Percentiles rank a stretch among this genome's conserved stretches.
Evolutionary conservation across 2,329 filamentous ascomycete species (phyloP).

Genomic region (Cladophialophora bantiana): DNA sequence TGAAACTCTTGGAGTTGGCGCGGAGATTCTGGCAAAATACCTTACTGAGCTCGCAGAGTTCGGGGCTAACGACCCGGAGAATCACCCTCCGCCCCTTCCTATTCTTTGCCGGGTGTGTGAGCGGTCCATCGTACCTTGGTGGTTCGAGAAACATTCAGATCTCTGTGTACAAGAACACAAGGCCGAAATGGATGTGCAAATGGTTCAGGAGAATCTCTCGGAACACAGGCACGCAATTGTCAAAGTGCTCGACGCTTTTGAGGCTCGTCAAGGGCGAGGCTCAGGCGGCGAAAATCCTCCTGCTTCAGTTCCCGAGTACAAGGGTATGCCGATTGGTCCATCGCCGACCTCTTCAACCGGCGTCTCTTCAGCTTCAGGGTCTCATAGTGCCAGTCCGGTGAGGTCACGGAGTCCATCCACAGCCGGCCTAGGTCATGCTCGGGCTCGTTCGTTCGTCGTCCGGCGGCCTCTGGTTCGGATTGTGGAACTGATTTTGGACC

Average conservation of each 20-base stretch:
- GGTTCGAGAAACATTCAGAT: constrained; percentile 99
- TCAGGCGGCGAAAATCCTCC: constrained; percentile 57
- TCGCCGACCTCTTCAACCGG: constrained; percentile 73
- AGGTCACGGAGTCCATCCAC: constrained; percentile 69
- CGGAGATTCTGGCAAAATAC: constrained; percentile 92
- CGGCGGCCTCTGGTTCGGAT: constrained; percentile 89
- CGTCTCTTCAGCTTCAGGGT: constrained; percentile 71
- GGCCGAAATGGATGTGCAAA: constrained; percentile 96
- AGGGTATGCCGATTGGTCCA: constrained; percentile 75
- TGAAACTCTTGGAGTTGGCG: constrained; percentile 90
- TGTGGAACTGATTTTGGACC: constrained; percentile 89
- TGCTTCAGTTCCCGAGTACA: constrained; percentile 74
- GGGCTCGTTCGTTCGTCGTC: constrained; percentile 87
- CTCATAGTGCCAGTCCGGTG: constrained; percentile 64
- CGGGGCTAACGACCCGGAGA: constrained; percentile 74
- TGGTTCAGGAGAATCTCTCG: constrained; percentile 87
- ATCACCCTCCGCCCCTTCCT: constrained; percentile 79
- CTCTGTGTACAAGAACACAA: constrained; percentile 93
- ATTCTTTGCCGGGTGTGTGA: constrained; percentile 97
- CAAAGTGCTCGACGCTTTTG: constrained; percentile 89
- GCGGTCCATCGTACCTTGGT: constrained; percentile 96
- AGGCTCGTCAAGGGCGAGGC: constrained; percentile 75
- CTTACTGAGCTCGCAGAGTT: constrained; percentile 87
- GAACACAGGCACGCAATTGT: constrained; percentile 96
- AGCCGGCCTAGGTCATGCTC: constrained; percentile 79